Evolutionary conservation across 2,329 filamentous ascomycete species (phyloP).

Genomic region (Apiospora kogelbergensis): DNA sequence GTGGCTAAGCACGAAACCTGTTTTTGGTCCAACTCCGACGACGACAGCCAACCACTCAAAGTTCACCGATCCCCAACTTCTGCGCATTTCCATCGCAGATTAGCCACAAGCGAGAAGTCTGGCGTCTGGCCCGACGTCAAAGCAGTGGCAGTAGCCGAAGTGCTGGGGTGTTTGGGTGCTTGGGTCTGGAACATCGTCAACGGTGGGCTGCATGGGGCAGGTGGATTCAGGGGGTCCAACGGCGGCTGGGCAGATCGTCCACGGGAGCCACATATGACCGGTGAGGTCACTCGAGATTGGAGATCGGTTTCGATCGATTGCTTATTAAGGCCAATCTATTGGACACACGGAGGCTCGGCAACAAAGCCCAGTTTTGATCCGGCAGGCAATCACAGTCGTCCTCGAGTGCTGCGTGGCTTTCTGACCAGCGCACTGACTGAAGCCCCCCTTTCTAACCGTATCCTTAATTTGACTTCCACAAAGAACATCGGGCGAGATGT

Average conservation of each 20-base stretch:
- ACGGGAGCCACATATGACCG: neutral
- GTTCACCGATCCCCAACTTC: neutral
- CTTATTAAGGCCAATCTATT: neutral
- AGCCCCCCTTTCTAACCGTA: neutral
- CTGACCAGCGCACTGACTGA: neutral
- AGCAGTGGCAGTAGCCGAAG: neutral
- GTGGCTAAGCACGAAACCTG: constrained; percentile 1
- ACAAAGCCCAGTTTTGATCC: neutral
- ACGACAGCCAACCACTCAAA: neutral
- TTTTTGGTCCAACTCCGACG: neutral
- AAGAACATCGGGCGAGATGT: neutral
- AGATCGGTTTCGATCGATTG: neutral
- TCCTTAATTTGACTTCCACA: neutral
- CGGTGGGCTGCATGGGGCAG: neutral
- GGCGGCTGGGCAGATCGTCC: neutral
- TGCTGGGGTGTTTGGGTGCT: neutral
- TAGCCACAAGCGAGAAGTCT: neutral
- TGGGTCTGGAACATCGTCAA: neutral
- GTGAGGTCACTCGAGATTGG: neutral
- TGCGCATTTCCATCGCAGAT: neutral
- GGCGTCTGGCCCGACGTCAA: neutral
- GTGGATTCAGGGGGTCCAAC: neutral
- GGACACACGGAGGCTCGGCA: neutral
- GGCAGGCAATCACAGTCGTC: neutral
- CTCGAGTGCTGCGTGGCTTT: neutral